These are phyloP conservation scores for Ramaria sp. DNA, from an alignment of 768 basidiomycete species.

Conservation along the genomic window DNA sequence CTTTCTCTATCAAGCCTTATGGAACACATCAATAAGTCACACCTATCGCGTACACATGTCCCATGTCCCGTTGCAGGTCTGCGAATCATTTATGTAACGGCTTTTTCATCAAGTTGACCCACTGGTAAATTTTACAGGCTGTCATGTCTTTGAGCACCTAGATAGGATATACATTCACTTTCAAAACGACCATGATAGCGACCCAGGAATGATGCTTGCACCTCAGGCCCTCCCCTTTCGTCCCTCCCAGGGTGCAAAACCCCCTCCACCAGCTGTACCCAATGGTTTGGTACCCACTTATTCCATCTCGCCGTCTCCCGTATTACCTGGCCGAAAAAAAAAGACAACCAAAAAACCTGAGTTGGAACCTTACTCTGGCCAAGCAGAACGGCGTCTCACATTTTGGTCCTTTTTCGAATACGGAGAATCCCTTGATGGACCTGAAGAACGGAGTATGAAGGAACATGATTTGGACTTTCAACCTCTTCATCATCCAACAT, in stretches of 20 bases:
- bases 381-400: background rate
- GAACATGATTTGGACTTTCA: background rate
- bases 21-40: background rate
- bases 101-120: background rate
- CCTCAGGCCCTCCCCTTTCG: background rate
- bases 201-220: background rate
- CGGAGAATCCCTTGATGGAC: background rate
- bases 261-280: background rate
- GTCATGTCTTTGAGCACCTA: background rate
- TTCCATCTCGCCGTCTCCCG: background rate
- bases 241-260: background rate
- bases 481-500: background rate
- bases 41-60: background rate
- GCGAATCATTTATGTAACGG: background rate
- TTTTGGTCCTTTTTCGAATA: background rate
- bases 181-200: background rate
- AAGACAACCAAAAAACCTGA: background rate
- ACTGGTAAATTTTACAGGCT: background rate
- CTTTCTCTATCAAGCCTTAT: background rate
- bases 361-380: background rate
- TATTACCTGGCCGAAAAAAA: background rate
- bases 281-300: background rate
- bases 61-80: background rate
- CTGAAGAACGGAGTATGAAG: background rate
- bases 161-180: background rate